Percentiles rank a stretch among this genome's conserved stretches.
Evolutionary conservation across 2,329 filamentous ascomycete genomes (phyloP).

Genomic region (Magnaporthales sp.): DNA sequence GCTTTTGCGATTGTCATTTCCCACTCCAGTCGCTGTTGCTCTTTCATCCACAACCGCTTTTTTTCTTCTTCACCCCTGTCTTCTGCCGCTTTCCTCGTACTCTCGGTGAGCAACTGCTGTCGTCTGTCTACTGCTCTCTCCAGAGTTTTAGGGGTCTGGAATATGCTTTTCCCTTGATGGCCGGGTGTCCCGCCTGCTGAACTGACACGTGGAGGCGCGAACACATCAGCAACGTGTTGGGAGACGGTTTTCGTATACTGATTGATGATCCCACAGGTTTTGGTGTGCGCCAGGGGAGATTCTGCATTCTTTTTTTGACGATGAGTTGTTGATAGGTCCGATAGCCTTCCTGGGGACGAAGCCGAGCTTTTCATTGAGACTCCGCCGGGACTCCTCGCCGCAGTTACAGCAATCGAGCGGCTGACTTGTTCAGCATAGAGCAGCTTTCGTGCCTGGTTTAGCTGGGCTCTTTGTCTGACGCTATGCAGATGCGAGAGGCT

Average conservation of each 20-base stretch:
- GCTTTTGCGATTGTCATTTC: not conserved
- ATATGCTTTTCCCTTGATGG: not conserved
- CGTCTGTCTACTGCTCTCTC: not conserved
- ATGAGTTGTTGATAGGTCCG: not conserved
- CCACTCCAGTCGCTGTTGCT: not conserved
- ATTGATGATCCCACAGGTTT: not conserved
- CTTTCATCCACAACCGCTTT: not conserved
- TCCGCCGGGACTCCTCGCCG: not conserved
- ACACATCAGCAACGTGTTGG: not conserved
- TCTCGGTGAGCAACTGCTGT: conserved; percentile 1
- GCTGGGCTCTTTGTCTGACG: not conserved
- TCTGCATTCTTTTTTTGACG: not conserved
- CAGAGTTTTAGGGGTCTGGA: not conserved
- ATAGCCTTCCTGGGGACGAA: conserved; percentile 2
- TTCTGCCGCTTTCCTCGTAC: conserved; percentile 1
- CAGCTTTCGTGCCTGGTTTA: not conserved
- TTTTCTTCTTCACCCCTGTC: not conserved
- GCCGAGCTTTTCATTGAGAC: not conserved
- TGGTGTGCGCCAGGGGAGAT: not conserved
- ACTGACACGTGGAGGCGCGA: not conserved
- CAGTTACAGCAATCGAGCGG: not conserved
- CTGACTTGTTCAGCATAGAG: not conserved
- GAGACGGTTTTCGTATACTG: not conserved
- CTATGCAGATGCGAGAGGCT: not conserved
- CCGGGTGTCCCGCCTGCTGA: not conserved